A percentile compares a stretch with the other conserved stretches of the same genome.
These are phyloP conservation scores for Yamadazyma sp. DNA, from an alignment of 1,139 yeast species.

Conservation along the genomic window DNA sequence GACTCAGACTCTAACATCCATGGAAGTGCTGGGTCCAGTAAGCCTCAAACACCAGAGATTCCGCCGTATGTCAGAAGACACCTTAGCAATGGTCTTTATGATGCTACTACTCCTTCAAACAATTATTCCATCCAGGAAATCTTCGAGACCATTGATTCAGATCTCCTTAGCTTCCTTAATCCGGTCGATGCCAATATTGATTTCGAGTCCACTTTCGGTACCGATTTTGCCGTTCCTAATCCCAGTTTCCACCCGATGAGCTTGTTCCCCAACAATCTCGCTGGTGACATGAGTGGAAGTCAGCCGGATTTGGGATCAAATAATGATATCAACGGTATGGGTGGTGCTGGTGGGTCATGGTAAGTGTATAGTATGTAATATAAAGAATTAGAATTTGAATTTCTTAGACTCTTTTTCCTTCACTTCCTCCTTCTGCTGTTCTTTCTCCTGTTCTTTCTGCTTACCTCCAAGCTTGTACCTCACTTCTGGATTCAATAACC, in stretches of 20 bases:
- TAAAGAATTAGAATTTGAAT: constrained; percentile 10
- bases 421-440: constrained; percentile 3
- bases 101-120: constrained; percentile 10
- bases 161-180: constrained; percentile 27
- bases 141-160: constrained; percentile 33
- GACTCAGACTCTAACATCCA: neutral
- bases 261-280: constrained; percentile 2
- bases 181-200: constrained; percentile 27
- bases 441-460: constrained; percentile 3
- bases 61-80: neutral
- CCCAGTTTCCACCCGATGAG: constrained; percentile 5
- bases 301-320: no score
- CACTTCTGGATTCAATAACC: constrained; percentile 18
- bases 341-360: neutral
- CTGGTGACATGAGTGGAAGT: neutral
- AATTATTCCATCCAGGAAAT: constrained; percentile 26
- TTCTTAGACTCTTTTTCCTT: constrained; percentile 5
- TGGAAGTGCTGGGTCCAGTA: neutral
- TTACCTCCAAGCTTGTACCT: constrained; percentile 22
- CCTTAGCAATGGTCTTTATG: neutral
- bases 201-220: constrained; percentile 12
- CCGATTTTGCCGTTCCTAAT: constrained; percentile 3
- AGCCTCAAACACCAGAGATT: constrained; percentile 1
- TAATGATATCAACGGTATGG: neutral
- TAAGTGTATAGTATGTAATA: no score